These are phyloP conservation scores for Trametes coccinea DNA, from an alignment of 768 basidiomycete genomes.

Conservation along the genomic window DNA sequence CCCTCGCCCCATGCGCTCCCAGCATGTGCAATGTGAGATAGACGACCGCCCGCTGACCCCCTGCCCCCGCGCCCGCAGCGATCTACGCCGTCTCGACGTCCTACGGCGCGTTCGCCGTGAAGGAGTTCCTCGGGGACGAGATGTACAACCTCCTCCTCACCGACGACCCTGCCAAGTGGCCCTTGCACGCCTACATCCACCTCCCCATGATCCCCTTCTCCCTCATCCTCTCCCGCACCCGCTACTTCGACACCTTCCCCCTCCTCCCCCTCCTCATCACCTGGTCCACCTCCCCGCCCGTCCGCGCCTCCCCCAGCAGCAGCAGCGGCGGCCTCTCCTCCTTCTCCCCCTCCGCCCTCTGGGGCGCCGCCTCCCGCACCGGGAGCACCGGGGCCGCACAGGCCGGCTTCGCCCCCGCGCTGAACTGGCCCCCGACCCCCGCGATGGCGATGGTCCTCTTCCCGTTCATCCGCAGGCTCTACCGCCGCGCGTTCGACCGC, in stretches of 20 bases:
- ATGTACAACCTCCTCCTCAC: conserved; percentile 55
- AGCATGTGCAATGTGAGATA: too few species aligned
- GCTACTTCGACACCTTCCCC: conserved; percentile 31
- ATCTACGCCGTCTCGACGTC: conserved; percentile 53
- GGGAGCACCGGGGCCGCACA: too few species aligned
- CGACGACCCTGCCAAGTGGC: conserved; percentile 72
- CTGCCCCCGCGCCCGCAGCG: conserved; percentile 43
- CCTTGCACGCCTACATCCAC: conserved; percentile 73
- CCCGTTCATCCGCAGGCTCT: conserved; percentile 30
- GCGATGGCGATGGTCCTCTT: conserved; percentile 31
- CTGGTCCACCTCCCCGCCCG: conserved; percentile 32
- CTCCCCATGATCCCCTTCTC: conserved; percentile 70
- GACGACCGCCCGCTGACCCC: background rate
- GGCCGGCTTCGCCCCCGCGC: conserved; percentile 11
- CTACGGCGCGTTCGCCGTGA: conserved; percentile 74
- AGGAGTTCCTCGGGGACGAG: conserved; percentile 71
- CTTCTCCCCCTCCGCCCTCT: conserved; percentile 20
- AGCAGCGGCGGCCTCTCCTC: conserved; percentile 27
- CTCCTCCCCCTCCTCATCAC: conserved; percentile 35
- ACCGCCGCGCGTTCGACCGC: conserved; percentile 24
- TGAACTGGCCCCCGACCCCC: conserved; percentile 38
- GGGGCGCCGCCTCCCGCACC: background rate
- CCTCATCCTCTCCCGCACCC: conserved; percentile 58
- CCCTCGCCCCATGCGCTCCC: background rate
- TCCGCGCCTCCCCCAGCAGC: conserved; percentile 6